Conservation (phyloP, 768 basidiomycete genomes). For the Cyclocybe cylindracea region DNA sequence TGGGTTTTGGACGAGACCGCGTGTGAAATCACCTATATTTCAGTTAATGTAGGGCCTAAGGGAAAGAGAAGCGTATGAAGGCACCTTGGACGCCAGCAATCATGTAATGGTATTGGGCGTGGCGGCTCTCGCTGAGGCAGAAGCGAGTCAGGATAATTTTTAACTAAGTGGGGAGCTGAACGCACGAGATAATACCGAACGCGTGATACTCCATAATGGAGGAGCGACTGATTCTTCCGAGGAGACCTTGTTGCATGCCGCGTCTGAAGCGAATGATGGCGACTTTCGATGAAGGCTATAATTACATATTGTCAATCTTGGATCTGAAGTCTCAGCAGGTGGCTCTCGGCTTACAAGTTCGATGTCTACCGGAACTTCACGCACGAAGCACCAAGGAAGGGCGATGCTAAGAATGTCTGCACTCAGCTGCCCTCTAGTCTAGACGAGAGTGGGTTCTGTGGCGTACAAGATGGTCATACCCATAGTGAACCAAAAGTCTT, state of each 20-base stretch:
- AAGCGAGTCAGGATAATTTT: conserved; percentile 6
- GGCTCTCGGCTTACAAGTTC: conserved; percentile 58
- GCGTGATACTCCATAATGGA: conserved; percentile 82
- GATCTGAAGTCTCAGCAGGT: conserved; percentile 5
- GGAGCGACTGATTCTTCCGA: conserved; percentile 72
- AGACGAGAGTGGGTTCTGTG: background rate
- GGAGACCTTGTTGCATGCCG: conserved; percentile 83
- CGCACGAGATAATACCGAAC: conserved; percentile 77
- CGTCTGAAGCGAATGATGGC: conserved; percentile 78
- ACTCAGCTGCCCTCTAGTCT: too few relatives aligned
- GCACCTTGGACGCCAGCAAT: conserved; percentile 76
- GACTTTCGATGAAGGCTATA: conserved; percentile 75
- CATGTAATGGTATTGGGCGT: conserved; percentile 79
- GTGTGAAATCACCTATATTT: conserved; percentile 68
- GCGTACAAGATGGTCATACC: conserved; percentile 75
- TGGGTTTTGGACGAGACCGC: conserved; percentile 66
- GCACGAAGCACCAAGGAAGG: conserved; percentile 75
- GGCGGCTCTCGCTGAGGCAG: conserved; percentile 58
- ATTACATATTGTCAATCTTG: conserved; percentile 11
- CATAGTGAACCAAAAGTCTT: conserved; percentile 77
- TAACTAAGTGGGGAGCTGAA: conserved; percentile 5
- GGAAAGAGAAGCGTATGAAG: background rate
- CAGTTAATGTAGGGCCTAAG: background rate
- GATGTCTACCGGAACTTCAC: conserved; percentile 72
- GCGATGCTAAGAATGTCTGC: conserved; percentile 47